phyloP scores from a whole-genome alignment of 441 rosid species.

The Gossypium schwendimanii region DNA sequence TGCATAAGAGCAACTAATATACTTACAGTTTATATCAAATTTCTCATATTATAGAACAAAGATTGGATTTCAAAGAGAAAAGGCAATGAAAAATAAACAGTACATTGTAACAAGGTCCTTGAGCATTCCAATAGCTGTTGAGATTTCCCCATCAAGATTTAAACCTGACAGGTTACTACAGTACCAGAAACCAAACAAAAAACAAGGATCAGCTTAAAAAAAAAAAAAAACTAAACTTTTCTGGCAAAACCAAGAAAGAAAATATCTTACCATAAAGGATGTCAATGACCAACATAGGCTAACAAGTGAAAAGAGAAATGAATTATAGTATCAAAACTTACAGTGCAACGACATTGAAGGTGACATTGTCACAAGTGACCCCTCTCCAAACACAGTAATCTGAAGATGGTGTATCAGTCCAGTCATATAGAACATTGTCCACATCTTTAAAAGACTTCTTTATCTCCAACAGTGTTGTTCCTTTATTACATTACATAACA shows the following conservation, averaged over 20 bases:
- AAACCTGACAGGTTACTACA: conserved; percentile 77
- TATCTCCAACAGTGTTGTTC: conserved; percentile 68
- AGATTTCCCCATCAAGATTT: conserved; percentile 86
- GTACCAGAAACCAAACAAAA: conserved; percentile 13
- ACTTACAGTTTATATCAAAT: too few relatives aligned
- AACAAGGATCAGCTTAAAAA: not conserved
- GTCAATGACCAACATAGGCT: not conserved
- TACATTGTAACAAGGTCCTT: conserved; percentile 63
- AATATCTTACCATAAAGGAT: conserved; percentile 1
- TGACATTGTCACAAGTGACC: conserved; percentile 67
- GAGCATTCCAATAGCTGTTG: conserved; percentile 75
- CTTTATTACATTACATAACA: conserved; percentile 27
- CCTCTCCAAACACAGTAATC: conserved; percentile 92
- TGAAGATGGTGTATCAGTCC: conserved; percentile 70
- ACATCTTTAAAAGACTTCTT: conserved; percentile 88
- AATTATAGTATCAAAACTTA: conserved; percentile 28
- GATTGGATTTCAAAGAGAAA: not conserved
- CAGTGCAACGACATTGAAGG: conserved; percentile 79
- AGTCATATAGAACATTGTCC: conserved; percentile 77
- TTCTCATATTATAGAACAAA: not conserved
- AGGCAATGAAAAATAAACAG: conserved; percentile 8
- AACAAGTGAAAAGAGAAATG: not conserved
- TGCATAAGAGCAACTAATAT: not conserved
- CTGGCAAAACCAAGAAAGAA: conserved; percentile 2
- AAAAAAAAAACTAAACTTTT: conserved; percentile 14